Conservation (phyloP, 2,329 filamentous ascomycete species). For the Hirsutella minnesotensis region DNA sequence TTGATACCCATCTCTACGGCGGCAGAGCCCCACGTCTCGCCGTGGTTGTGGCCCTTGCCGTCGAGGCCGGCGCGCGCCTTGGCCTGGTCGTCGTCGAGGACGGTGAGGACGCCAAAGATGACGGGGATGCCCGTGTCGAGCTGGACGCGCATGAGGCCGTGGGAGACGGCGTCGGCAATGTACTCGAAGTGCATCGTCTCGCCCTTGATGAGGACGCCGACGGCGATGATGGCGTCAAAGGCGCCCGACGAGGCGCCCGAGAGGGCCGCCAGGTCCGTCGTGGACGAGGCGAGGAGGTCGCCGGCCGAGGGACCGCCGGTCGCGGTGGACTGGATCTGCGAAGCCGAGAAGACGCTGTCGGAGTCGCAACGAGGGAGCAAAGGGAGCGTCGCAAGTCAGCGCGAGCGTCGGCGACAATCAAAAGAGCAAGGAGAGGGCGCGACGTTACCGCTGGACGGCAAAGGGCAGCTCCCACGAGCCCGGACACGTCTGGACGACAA, state of each 20-base stretch:
- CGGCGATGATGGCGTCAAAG: slow-evolving; percentile 90
- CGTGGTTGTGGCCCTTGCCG: slow-evolving; percentile 72
- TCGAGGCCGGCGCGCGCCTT: slow-evolving; percentile 68
- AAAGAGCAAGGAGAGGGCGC: not conserved
- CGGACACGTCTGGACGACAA: slow-evolving; percentile 79
- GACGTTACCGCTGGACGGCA: slow-evolving; percentile 69
- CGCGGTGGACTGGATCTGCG: slow-evolving; percentile 68
- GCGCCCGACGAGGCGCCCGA: slow-evolving; percentile 38
- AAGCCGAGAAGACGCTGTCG: slow-evolving; percentile 69
- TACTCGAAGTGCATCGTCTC: slow-evolving; percentile 99
- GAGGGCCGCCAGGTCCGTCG: slow-evolving; percentile 52
- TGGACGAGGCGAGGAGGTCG: slow-evolving; percentile 60
- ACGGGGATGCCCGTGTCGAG: slow-evolving; percentile 82
- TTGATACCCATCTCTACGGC: slow-evolving; percentile 91
- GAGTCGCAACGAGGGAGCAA: not conserved
- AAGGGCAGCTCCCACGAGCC: slow-evolving; percentile 92
- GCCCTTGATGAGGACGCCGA: slow-evolving; percentile 95
- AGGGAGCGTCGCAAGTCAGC: not conserved
- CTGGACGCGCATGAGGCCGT: slow-evolving; percentile 90
- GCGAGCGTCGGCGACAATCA: not conserved
- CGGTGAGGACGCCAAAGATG: slow-evolving; percentile 83
- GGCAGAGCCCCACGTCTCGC: slow-evolving; percentile 88
- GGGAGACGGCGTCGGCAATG: slow-evolving; percentile 81
- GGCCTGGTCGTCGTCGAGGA: slow-evolving; percentile 81
- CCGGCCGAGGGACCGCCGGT: slow-evolving; percentile 53